Evolutionary conservation across 1,284 basidiomycete species (phyloP), one percentile per base, ranked within the genome.

Genomic region (Fomes fomentarius): DNA sequence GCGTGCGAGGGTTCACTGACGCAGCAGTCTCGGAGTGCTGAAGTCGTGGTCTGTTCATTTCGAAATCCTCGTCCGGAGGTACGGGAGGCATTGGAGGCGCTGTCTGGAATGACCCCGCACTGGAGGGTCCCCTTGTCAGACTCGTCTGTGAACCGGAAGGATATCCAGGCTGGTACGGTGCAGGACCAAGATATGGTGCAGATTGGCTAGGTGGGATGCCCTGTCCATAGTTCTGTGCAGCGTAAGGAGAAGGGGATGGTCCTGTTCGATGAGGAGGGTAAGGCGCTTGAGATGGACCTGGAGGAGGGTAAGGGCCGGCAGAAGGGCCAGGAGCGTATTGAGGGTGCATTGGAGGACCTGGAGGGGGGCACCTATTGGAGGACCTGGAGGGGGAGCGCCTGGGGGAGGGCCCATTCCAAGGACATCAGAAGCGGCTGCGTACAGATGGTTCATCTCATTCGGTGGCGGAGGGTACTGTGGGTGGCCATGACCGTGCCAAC

Each of bases 401-500:
- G 76, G 78, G 51, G 83, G 83, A 25, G 82, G 84, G 0, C 78
- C 81, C 81, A 88, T 84, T 22, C 93, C 92, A 8, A 95, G 77
- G 19, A 94, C 88, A 66, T 90, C 85, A 28, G 89, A 92, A 3
- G 93, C 93, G 2, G 89, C 89, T 10, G 80, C 78, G 66, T 88
- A 84, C 17, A 87, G 68, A 34, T 77, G 74, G 65, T 85, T 82
- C 59, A 80, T 81, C 50, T 79, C 76, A 42, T 67, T 67, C 34
- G 69, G 67, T 22, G 66, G 72, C 24, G 74, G 71, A 12, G 62
- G 63, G 9, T 76, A 74, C 1, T 71, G 62, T 58, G 72, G 67
- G 50, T 71, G 64, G 44, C 69, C 69, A 45, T 75, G 60, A n/a
- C 57, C 55, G 41, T 76, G 71, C 70, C 70, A 74, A 26, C 60